Conservation (phyloP, 768 basidiomycete genomes). For the Hortiboletus campestris region DNA sequence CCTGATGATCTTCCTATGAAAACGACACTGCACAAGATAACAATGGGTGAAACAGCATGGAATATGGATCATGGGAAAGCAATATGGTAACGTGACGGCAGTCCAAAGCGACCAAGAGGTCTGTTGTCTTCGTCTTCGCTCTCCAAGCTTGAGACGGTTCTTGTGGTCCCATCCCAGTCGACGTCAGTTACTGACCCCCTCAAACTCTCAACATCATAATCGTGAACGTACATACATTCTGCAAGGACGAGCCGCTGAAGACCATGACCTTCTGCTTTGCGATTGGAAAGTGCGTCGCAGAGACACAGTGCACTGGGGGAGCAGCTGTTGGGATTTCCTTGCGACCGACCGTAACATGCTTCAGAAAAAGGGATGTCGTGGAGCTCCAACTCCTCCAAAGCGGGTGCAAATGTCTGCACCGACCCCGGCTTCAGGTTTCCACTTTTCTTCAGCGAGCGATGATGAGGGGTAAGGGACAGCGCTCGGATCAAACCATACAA, state of each 20-base stretch:
- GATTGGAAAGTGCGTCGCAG: slow-evolving; percentile 14
- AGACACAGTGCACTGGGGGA: slow-evolving; percentile 12
- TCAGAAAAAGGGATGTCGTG: slow-evolving; percentile 5
- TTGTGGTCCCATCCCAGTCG: slow-evolving; percentile 18
- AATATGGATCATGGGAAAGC: background rate
- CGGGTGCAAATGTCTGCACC: slow-evolving; percentile 13
- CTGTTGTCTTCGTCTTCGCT: background rate
- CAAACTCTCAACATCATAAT: background rate
- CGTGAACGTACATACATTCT: slow-evolving; percentile 11
- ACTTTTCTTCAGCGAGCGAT: background rate
- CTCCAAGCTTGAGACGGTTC: background rate
- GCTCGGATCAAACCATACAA: slow-evolving; percentile 8
- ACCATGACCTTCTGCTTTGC: slow-evolving; percentile 7
- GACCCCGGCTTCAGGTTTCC: background rate
- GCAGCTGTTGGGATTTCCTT: background rate
- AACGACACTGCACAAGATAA: background rate
- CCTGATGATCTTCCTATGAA: background rate
- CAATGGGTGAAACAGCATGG: background rate
- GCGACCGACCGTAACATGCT: background rate
- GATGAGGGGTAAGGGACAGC: background rate
- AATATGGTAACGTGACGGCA: background rate
- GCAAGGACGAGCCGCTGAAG: slow-evolving; percentile 11
- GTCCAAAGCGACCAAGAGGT: background rate
- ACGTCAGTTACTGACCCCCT: slow-evolving; percentile 9
- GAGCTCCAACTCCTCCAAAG: slow-evolving; percentile 16